phyloP scores from a whole-genome alignment of 768 basidiomycete genomes.

The Leucocoprinus leucothites region DNA sequence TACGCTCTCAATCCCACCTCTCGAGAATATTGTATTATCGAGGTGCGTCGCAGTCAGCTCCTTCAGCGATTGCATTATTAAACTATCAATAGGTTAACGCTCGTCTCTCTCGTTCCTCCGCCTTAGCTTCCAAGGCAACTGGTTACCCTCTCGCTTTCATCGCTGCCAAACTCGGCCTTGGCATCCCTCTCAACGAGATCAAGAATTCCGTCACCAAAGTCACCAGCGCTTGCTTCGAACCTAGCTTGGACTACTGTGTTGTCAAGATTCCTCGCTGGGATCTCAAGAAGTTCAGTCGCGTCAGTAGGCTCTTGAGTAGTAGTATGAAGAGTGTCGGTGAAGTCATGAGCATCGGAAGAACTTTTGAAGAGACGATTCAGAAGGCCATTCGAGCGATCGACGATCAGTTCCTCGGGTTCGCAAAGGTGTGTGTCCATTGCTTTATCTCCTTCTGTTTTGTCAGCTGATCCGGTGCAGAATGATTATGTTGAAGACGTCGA shows the following conservation, averaged over 20 bases:
- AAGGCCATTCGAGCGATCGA: constrained; percentile 98
- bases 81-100: constrained; percentile 89
- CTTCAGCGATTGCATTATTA: no score
- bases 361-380: constrained; percentile 98
- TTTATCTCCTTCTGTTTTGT: no score
- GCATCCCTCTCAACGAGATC: constrained; percentile 96
- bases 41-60: constrained; percentile 41
- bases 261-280: constrained; percentile 99
- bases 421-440: constrained; percentile 67
- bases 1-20: constrained; percentile 95
- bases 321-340: constrained; percentile 99
- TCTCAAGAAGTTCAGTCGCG: constrained; percentile 94
- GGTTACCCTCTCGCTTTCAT: constrained; percentile 98
- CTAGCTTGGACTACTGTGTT: constrained; percentile 93
- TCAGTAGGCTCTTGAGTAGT: constrained; percentile 85
- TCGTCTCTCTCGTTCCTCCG: constrained; percentile 96
- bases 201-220: constrained; percentile 97
- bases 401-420: constrained; percentile 91
- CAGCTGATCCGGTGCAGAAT: no score
- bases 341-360: constrained; percentile 98
- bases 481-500: constrained; percentile 88
- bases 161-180: constrained; percentile 95
- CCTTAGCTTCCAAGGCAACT: constrained; percentile 96
- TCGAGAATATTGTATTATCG: constrained; percentile 98
- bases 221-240: constrained; percentile 97